Conservation (phyloP, 129 eudicot genomes). For the Mikania micrantha region DNA sequence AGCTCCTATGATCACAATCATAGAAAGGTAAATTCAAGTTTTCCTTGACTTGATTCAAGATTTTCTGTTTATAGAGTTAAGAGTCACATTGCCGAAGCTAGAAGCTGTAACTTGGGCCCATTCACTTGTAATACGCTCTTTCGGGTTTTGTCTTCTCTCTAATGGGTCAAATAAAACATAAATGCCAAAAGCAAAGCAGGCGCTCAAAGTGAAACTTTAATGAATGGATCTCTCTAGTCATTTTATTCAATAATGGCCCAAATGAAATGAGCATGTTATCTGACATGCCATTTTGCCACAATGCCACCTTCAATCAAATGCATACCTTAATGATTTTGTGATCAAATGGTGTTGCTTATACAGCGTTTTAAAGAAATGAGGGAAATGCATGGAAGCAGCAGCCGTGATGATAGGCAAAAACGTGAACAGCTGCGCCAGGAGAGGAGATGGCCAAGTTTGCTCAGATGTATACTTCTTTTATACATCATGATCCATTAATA, state of each 20-base stretch:
- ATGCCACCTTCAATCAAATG: background rate
- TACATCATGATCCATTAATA: background rate
- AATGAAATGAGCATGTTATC: background rate
- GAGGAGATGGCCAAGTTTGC: slow-evolving; percentile 91
- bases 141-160: background rate
- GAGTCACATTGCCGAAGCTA: background rate
- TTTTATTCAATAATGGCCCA: background rate
- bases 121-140: background rate
- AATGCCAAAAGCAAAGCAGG: background rate
- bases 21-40: slow-evolving; percentile 51
- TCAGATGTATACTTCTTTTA: slow-evolving; percentile 49
- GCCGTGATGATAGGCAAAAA: slow-evolving; percentile 90
- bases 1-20: slow-evolving; percentile 99
- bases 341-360: background rate
- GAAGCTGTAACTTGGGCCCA: background rate
- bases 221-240: background rate
- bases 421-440: slow-evolving; percentile 91
- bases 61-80: background rate
- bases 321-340: background rate
- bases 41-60: background rate
- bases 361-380: slow-evolving; percentile 96
- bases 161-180: background rate
- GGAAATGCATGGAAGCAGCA: slow-evolving; percentile 95
- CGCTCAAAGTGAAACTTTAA: background rate
- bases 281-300: background rate